A percentile compares a stretch with the other conserved stretches of the same genome.
Conservation (phyloP, 1,284 basidiomycete species). For the Phellinidium pouzarii region DNA sequence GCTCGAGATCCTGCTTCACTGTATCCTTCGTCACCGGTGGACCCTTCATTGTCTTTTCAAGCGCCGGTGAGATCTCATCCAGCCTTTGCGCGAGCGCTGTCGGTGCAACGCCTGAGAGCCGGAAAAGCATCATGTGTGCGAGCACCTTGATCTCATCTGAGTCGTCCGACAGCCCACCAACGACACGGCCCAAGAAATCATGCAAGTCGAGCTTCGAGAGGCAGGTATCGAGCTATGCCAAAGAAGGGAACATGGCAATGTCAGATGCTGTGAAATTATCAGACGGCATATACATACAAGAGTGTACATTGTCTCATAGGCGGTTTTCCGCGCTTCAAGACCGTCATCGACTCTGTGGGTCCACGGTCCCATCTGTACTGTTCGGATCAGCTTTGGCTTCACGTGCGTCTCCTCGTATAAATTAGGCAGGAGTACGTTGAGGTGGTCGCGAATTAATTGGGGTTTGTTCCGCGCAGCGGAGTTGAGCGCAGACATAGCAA, state of each 20-base stretch:
- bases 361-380: constrained; percentile 98
- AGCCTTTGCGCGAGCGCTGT: constrained; percentile 77
- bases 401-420: constrained; percentile 83
- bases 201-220: constrained; percentile 80
- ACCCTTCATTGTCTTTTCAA: constrained; percentile 90
- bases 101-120: constrained; percentile 81
- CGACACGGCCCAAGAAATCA: constrained; percentile 77
- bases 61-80: constrained; percentile 77
- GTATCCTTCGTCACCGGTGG: constrained; percentile 86
- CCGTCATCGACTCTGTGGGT: constrained; percentile 93
- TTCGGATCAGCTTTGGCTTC: constrained; percentile 79
- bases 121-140: constrained; percentile 91
- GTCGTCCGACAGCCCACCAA: constrained; percentile 82
- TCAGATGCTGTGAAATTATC: neutral
- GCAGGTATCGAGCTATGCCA: constrained; percentile 76
- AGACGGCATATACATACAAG: constrained; percentile 45
- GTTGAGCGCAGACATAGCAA: constrained; percentile 85
- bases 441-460: constrained; percentile 82
- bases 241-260: constrained; percentile 10
- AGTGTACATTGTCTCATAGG: constrained; percentile 97
- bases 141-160: constrained; percentile 97
- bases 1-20: constrained; percentile 95
- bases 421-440: constrained; percentile 69
- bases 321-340: constrained; percentile 89
- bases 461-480: constrained; percentile 94